These are phyloP conservation scores for Pseudohalonectria lignicola DNA, from an alignment of 2,329 filamentous ascomycete genomes.

Conservation along the genomic window DNA sequence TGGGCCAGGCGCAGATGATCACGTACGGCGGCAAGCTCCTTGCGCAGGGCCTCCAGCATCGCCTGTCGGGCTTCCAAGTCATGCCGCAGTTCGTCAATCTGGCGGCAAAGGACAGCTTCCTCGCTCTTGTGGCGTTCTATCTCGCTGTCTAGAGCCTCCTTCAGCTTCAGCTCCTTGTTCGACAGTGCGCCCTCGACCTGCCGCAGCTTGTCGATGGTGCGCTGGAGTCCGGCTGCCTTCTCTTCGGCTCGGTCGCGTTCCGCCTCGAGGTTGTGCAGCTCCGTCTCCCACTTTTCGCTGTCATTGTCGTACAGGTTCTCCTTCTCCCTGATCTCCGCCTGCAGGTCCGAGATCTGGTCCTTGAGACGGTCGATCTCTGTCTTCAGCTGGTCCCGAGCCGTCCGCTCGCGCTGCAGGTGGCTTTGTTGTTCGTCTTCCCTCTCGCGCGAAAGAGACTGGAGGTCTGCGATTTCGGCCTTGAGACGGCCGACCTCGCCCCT, in stretches of 20 bases:
- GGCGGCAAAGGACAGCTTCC: slow-evolving; percentile 57
- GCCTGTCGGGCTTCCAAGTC: slow-evolving; percentile 58
- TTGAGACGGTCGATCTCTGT: slow-evolving; percentile 39
- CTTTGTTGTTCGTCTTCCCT: slow-evolving; percentile 10
- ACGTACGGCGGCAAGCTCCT: slow-evolving; percentile 52
- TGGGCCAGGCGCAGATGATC: slow-evolving; percentile 62
- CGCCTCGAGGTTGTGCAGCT: slow-evolving; percentile 52
- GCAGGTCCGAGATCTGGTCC: slow-evolving; percentile 49
- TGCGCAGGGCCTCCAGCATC: slow-evolving; percentile 53
- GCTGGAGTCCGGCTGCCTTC: slow-evolving; percentile 54
- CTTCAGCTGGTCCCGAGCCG: slow-evolving; percentile 23
- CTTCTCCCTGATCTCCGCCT: slow-evolving; percentile 56
- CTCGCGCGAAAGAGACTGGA: slow-evolving; percentile 34
- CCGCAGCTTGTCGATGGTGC: slow-evolving; percentile 59
- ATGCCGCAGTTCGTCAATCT: slow-evolving; percentile 63
- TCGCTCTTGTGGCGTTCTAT: slow-evolving; percentile 61
- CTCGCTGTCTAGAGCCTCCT: slow-evolving; percentile 60
- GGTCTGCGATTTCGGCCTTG: slow-evolving; percentile 30
- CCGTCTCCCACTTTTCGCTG: slow-evolving; percentile 61
- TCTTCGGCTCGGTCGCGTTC: slow-evolving; percentile 58
- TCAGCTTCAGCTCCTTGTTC: slow-evolving; percentile 55
- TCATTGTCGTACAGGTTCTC: slow-evolving; percentile 61
- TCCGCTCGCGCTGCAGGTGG: slow-evolving; percentile 14
- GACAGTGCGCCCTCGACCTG: slow-evolving; percentile 57
- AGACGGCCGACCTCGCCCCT: slow-evolving; percentile 36